Evolutionary conservation across 768 basidiomycete genomes (phyloP), one percentile per base, ranked within the genome.

Genomic region (Boletus rufocinnamomeus): DNA sequence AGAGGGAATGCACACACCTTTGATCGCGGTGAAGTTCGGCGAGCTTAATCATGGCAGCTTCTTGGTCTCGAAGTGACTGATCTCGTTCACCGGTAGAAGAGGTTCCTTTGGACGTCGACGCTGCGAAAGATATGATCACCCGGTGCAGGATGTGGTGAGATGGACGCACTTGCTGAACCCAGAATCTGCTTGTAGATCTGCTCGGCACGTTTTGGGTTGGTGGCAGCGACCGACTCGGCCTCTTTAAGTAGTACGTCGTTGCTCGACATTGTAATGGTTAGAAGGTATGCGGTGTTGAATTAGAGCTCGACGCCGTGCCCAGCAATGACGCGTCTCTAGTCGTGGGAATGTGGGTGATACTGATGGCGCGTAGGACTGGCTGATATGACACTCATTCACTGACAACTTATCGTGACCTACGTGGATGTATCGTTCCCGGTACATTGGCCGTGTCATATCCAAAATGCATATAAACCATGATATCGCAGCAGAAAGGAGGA

Each of bases 1-100:
- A 21, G 43, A n/a, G 23, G 9, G 30, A 40, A 40, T 0, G 37
- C 23, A 77, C 86, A 58, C 51, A 94, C 93, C 84, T 86, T 71
- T 92, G 84, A 72, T 95, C 91, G 49, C 91, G 81, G 72, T 96
- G 92, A 10, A 95, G 80, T 69, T 89, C 85, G 2, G 92, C 95
- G 2, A 98, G 86, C 69, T 89, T 89, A 21, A 93, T 78, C 52
- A 98, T 78, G 3, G 95, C 93, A 0, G 79, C 76, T 71, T 97
- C 95, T 73, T 98, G 94, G 66, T 93, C 86, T 37, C 88, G 76
- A 9, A 94, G 76, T n/a, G 74, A 78, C 63, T 85, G 82, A 17
- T 88, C 82, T 58, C 77, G 76, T 37, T 84, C 82, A 28, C 67
- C 66, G 51, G 71, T 73, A 54, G 68, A 56, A 44, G 70, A 65